Evolutionary conservation across 2,329 filamentous ascomycete species (phyloP), one percentile per base, ranked within the genome.

Genomic region (Emmonsiellopsis sp.): DNA sequence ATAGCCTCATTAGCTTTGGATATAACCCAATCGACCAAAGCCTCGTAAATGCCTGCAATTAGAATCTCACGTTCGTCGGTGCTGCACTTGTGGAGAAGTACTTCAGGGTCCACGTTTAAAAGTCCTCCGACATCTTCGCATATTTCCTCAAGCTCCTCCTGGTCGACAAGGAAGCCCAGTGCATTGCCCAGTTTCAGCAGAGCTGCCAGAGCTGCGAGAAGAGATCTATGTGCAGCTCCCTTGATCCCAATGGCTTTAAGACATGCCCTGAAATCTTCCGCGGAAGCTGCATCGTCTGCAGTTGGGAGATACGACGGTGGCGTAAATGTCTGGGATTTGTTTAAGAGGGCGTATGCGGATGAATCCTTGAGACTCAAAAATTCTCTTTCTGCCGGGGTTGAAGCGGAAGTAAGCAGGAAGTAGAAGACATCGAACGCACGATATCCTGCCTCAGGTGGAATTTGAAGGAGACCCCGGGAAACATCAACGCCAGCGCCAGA

Each of bases 391-490:
- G 89, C 85, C 3, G 86, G 83, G 1, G 89, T 93, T 0, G 93
- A 95, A 0, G 88, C 87, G n/a, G 87, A 90, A 0, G 91, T 94
- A 42, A 97, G 79, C 0, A 98, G 82, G 64, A 96, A 97, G 73
- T 98, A 97, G 67, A 98, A 97, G 49, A 95, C 93, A 65, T 98
- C 92, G 62, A 98, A 98, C 3, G 92, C 93, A 58, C 93, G 85
- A 70, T 89, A 89, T 10, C 93, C 93, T 6, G 83, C 66, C 65
- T 95, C 84, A 0, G 83, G 71, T 0, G 93, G 88, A 13, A 98
- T 82, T 54, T 87, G 83, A 13, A 96, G 76, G 9, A 98, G 76
- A 42, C 92, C 93, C 57, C 83, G 83, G 16, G 78, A 73, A 0
- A 90, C 93, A 66, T 98, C 88, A 56, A 98, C 87, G 15, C 93